Percentiles rank a stretch among this genome's conserved stretches.
Evolutionary conservation across 2,329 filamentous ascomycete species (phyloP).

Genomic region (Coleophoma crateriformis): DNA sequence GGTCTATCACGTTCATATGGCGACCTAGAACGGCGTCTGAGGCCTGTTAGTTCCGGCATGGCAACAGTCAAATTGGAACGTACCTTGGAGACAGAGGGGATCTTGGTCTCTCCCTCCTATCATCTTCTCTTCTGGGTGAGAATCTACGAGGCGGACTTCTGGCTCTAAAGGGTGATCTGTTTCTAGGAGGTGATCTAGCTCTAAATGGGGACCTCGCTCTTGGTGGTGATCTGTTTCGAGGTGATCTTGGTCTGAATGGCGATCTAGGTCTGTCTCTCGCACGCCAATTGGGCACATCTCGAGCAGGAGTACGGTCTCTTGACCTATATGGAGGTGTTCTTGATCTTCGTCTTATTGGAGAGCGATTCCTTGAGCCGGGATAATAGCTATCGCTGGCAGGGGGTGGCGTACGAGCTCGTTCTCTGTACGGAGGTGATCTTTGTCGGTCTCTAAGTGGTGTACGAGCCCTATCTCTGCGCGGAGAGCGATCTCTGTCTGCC

Average conservation of each 20-base stretch:
- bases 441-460: conserved; percentile 17
- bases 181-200: conserved; percentile 22
- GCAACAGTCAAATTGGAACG: too few relatives aligned
- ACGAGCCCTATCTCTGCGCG: conserved; percentile 13
- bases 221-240: conserved; percentile 3
- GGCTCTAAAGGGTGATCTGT: conserved; percentile 15
- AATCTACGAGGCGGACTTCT: conserved; percentile 20
- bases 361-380: conserved; percentile 5
- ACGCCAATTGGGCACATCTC: neutral
- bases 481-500: conserved; percentile 11
- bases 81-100: conserved; percentile 9
- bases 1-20: conserved; percentile 25
- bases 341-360: conserved; percentile 5
- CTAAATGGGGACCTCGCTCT: conserved; percentile 2
- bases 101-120: conserved; percentile 30
- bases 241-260: conserved; percentile 15
- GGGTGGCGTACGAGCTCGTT: conserved; percentile 4
- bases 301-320: conserved; percentile 1
- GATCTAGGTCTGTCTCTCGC: conserved; percentile 15
- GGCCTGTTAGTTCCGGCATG: neutral
- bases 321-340: conserved; percentile 5
- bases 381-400: conserved; percentile 10
- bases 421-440: conserved; percentile 13
- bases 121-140: conserved; percentile 29
- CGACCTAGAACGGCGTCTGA: conserved; percentile 27